Evolutionary conservation across 2,329 filamentous ascomycete genomes (phyloP).

Genomic region (Cercospora nicotianae): DNA sequence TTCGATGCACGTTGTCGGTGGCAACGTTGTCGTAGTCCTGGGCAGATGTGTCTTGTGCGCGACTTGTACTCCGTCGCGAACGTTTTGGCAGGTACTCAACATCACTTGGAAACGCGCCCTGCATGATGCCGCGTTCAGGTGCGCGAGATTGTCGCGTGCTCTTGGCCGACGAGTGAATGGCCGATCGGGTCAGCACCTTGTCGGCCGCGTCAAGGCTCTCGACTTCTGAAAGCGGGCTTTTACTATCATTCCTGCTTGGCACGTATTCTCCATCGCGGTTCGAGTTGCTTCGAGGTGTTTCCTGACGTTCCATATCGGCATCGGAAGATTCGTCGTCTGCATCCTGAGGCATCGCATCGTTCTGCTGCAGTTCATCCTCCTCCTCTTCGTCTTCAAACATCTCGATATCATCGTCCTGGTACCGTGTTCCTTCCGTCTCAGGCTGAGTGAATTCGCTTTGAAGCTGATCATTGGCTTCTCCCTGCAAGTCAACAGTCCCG

Average conservation of each 20-base stretch:
- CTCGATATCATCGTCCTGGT: conserved; percentile 20
- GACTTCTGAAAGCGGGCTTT: conserved; percentile 22
- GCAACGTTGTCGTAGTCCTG: background rate
- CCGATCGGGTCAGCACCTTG: background rate
- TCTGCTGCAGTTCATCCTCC: conserved; percentile 4
- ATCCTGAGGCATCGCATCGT: conserved; percentile 7
- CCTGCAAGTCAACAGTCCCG: conserved; percentile 17
- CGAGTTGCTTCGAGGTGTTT: background rate
- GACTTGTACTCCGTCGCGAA: background rate
- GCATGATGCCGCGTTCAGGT: conserved; percentile 12
- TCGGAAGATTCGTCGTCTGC: conserved; percentile 9
- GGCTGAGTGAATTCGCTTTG: conserved; percentile 31
- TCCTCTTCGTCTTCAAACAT: conserved; percentile 21
- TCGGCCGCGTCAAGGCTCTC: conserved; percentile 3
- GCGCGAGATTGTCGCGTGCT: background rate
- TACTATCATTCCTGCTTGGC: conserved; percentile 15
- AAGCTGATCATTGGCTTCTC: conserved; percentile 19
- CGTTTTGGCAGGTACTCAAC: conserved; percentile 9
- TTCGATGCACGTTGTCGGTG: conserved; percentile 32
- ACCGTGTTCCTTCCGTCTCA: conserved; percentile 33
- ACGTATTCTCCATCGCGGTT: conserved; percentile 8
- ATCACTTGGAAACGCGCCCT: conserved; percentile 11
- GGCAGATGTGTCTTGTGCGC: background rate
- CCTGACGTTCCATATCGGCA: background rate
- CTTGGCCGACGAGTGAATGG: background rate